Conservation (phyloP, 257 asterid genomes). For the Penstemon eatonii region DNA sequence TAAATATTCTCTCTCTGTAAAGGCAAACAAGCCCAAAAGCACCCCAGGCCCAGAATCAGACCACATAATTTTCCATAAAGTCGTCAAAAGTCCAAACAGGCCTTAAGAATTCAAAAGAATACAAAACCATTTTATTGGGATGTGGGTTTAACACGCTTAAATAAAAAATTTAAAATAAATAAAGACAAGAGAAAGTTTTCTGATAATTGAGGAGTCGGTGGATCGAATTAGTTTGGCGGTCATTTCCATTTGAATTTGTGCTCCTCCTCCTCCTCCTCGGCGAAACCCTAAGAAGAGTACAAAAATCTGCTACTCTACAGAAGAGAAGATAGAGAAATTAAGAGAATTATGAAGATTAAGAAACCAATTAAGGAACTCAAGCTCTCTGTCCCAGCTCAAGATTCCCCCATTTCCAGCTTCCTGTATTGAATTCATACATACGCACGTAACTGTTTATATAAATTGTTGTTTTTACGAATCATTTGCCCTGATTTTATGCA, state of each 20-base stretch:
- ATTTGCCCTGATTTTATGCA: background rate
- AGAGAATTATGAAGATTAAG: constrained; percentile 64
- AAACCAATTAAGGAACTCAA: constrained; percentile 83
- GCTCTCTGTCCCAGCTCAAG: constrained; percentile 85
- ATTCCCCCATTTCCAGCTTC: constrained; percentile 74
- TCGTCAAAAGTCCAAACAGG: too few species aligned
- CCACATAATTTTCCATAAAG: too few species aligned
- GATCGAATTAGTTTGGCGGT: constrained; percentile 33
- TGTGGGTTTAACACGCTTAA: background rate
- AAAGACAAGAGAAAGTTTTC: background rate
- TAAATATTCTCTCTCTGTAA: too few species aligned
- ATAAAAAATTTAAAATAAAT: background rate
- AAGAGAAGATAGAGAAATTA: constrained; percentile 8
- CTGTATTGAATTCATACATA: constrained; percentile 34
- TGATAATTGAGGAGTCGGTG: background rate
- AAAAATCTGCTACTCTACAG: constrained; percentile 4
- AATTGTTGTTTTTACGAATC: background rate
- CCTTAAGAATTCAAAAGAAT: too few species aligned
- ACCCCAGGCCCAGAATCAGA: too few species aligned
- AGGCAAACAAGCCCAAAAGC: too few species aligned
- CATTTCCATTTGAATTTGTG: constrained; percentile 38
- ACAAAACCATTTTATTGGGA: too few species aligned
- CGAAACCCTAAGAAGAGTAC: constrained; percentile 29
- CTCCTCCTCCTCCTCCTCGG: background rate
- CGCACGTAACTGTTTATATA: background rate